A percentile compares a stretch with the other conserved stretches of the same genome.
phyloP scores from a whole-genome alignment of 2,329 filamentous ascomycete species.

The Xylaria sp. region DNA sequence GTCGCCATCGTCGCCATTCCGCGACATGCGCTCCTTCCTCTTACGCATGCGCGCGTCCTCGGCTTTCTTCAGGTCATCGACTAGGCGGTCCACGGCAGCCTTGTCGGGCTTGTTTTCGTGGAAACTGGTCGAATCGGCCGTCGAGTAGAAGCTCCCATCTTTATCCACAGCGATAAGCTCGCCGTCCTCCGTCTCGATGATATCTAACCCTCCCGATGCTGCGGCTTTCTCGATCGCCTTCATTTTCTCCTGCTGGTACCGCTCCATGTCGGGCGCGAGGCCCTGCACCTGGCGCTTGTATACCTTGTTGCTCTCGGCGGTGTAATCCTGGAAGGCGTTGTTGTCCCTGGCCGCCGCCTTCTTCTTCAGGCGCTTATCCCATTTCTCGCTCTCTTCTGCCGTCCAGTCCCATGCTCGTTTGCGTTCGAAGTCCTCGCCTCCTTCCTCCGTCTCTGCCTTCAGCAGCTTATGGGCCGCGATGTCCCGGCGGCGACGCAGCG shows the following conservation, averaged over 20 bases:
- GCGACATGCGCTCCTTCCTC: constrained; percentile 79
- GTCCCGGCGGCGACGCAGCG: constrained; percentile 85
- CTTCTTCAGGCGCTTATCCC: constrained; percentile 92
- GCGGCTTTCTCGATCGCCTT: constrained; percentile 87
- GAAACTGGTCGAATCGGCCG: constrained; percentile 83
- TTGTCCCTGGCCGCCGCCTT: constrained; percentile 83
- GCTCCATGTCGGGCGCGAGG: constrained; percentile 79
- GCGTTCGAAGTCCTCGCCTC: constrained; percentile 92
- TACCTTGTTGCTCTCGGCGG: constrained; percentile 86
- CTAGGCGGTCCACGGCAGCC: constrained; percentile 86
- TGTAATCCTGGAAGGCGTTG: constrained; percentile 90
- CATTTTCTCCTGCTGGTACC: constrained; percentile 89
- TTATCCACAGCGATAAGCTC: constrained; percentile 95
- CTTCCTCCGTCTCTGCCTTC: constrained; percentile 87
- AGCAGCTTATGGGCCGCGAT: constrained; percentile 92
- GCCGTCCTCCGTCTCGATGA: constrained; percentile 94
- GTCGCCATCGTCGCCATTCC: constrained; percentile 86
- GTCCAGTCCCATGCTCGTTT: constrained; percentile 99
- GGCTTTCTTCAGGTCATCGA: constrained; percentile 85
- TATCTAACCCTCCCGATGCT: constrained; percentile 84
- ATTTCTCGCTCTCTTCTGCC: constrained; percentile 89
- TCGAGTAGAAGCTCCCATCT: constrained; percentile 90
- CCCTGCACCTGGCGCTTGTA: constrained; percentile 92
- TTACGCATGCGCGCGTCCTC: constrained; percentile 90
- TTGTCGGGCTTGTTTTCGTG: constrained; percentile 87